Conservation (phyloP, 2,329 filamentous ascomycete genomes). For the Colletotrichum zoysiae region DNA sequence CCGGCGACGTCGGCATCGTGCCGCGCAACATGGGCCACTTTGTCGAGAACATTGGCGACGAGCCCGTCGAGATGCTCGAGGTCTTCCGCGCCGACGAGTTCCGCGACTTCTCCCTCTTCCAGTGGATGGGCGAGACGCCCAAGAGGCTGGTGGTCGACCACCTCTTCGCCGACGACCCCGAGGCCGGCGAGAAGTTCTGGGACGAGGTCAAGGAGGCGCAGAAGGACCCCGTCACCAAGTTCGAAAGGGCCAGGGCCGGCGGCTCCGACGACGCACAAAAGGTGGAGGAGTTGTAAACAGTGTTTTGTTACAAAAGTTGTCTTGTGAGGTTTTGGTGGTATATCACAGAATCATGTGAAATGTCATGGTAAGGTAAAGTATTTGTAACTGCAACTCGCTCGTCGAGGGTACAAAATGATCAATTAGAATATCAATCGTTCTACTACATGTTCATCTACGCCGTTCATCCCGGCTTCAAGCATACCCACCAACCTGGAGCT, state of each 20-base stretch:
- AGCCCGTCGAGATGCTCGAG: slow-evolving; percentile 81
- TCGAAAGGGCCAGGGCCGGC: not conserved
- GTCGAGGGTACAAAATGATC: not conserved
- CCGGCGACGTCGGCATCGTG: slow-evolving; percentile 83
- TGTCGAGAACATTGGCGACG: slow-evolving; percentile 84
- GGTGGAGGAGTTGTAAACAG: slow-evolving; percentile 28
- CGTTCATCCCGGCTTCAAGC: not conserved
- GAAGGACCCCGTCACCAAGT: slow-evolving; percentile 66
- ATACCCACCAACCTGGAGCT: not conserved
- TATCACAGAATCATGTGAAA: too few species aligned
- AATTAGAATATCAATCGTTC: not conserved
- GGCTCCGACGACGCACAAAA: not conserved
- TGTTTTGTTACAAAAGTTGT: not conserved
- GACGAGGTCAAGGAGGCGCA: slow-evolving; percentile 71
- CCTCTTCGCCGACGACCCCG: slow-evolving; percentile 71
- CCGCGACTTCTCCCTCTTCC: slow-evolving; percentile 78
- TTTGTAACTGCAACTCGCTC: too few species aligned
- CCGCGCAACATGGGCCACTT: slow-evolving; percentile 84
- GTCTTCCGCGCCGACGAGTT: slow-evolving; percentile 80
- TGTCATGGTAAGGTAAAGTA: too few species aligned
- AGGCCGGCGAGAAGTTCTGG: slow-evolving; percentile 73
- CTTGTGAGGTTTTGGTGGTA: too few species aligned
- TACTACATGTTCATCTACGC: not conserved
- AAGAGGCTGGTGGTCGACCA: slow-evolving; percentile 75
- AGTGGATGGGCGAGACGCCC: slow-evolving; percentile 82